These are phyloP conservation scores for Diutina ranongensis DNA, from an alignment of 1,139 yeast species.

Conservation along the genomic window DNA sequence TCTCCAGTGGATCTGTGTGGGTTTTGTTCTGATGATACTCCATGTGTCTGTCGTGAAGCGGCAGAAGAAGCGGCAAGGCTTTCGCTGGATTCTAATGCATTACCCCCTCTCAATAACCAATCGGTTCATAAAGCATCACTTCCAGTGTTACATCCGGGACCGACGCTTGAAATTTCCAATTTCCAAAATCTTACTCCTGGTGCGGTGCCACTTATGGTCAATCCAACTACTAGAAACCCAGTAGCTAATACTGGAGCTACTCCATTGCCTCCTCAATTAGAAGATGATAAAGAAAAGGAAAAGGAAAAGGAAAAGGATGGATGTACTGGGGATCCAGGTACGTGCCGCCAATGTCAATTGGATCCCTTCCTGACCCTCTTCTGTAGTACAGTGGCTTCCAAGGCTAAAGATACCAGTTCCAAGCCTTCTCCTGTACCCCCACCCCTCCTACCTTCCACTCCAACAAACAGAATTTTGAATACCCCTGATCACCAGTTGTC, in stretches of 20 bases:
- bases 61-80: slow-evolving; percentile 45
- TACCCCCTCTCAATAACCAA: slow-evolving; percentile 12
- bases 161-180: slow-evolving; percentile 41
- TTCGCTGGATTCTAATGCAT: slow-evolving; percentile 9
- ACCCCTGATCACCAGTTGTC: slow-evolving; percentile 10
- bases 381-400: slow-evolving; percentile 62
- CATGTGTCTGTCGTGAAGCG: slow-evolving; percentile 86
- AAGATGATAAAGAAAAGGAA: slow-evolving; percentile 7
- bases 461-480: neutral
- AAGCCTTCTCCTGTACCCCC: neutral
- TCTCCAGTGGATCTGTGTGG: slow-evolving; percentile 78
- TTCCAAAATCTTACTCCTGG: slow-evolving; percentile 33
- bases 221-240: slow-evolving; percentile 1
- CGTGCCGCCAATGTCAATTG: slow-evolving; percentile 70
- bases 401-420: neutral
- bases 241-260: slow-evolving; percentile 8
- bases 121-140: slow-evolving; percentile 23
- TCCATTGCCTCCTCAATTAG: neutral
- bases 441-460: neutral
- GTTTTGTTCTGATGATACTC: slow-evolving; percentile 84
- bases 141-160: slow-evolving; percentile 59
- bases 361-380: slow-evolving; percentile 87
- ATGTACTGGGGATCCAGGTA: slow-evolving; percentile 87
- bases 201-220: slow-evolving; percentile 26
- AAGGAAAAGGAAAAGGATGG: slow-evolving; percentile 18